Base-by-base conservation (phyloP, 2,329 filamentous ascomycete species). In the Aureobasidium sp. region DNA sequence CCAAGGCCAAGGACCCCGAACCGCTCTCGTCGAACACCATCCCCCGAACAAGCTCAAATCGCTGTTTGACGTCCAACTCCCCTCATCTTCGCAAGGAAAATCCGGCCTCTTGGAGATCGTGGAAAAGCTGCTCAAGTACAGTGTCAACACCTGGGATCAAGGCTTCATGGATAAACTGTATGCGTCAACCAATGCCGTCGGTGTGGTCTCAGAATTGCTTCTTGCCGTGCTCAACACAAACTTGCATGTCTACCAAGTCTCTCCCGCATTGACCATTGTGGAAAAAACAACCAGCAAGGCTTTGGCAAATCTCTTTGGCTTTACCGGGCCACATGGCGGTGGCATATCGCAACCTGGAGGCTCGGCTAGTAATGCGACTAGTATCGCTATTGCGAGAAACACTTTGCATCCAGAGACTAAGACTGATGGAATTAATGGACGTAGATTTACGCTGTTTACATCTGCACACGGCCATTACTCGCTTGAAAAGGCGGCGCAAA, bases 71-170 rank as follows among this genome's bases (percentile, higher is more conserved):
- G 66, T 80, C 12, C 66, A 73, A 32, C 59, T 79, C 41, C 73
- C 74, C 0, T 67, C 73, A 8, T 39, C 72, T 43, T 70, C 72
- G 17, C 67, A 70, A 2, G 77, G 78, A 27, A 78, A 75, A 64
- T 72, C 76, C 12, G 78, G 76, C 9, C 65, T 81, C 13, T 44
- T 80, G 17, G 61, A 70, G 2, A 62, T 84, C 3, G 82, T 96
- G 50, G 78, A 85, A 67, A 83, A 86, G 64, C 81, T 97, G 24
- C 80, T 97, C 46, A 81, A 84, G 66, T 92, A 95, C 75, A 94
- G 89, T 70, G 93, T 97, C 71, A 99, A 99, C 76, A 97, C 93
- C n/a, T 97, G 92, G 90, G 89, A 96, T 71, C 92, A 96, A 75
- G 93, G 93, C 12, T 99, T 97, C 75, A 77, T 97, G 71, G 92